phyloP scores from a whole-genome alignment of 768 basidiomycete species.

The Tylopilus subfusipes region DNA sequence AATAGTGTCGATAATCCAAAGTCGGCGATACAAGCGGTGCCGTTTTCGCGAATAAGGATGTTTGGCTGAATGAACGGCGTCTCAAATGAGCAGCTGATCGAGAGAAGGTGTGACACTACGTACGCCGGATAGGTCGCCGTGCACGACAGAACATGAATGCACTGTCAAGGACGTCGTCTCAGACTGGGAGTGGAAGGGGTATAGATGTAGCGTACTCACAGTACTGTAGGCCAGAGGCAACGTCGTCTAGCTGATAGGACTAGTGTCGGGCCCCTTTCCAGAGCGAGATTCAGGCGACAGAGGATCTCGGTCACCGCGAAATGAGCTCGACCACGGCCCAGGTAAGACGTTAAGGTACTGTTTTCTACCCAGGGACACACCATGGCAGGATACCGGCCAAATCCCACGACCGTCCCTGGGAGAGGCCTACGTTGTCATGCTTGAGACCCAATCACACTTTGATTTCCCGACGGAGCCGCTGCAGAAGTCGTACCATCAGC shows the following conservation, averaged over 20 bases:
- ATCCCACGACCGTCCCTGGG: not conserved
- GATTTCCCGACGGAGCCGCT: not conserved
- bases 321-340: not conserved
- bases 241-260: not conserved
- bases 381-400: slow-evolving; percentile 1
- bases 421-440: not conserved
- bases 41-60: not conserved
- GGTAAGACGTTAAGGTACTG: not conserved
- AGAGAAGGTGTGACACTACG: not conserved
- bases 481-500: no score
- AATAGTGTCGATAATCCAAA: slow-evolving; percentile 9
- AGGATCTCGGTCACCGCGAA: not conserved
- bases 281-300: not conserved
- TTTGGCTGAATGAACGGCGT: not conserved
- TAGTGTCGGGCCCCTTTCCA: not conserved
- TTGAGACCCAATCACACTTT: not conserved
- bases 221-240: slow-evolving; percentile 5
- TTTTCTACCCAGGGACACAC: slow-evolving; percentile 1
- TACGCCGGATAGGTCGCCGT: slow-evolving; percentile 11
- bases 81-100: not conserved
- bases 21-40: not conserved
- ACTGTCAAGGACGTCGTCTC: not conserved
- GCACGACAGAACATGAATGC: slow-evolving; percentile 2
- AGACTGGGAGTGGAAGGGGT: no score
- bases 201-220: not conserved